Conservation (phyloP, 257 asterid species). For the Scutellaria baicalensis region DNA sequence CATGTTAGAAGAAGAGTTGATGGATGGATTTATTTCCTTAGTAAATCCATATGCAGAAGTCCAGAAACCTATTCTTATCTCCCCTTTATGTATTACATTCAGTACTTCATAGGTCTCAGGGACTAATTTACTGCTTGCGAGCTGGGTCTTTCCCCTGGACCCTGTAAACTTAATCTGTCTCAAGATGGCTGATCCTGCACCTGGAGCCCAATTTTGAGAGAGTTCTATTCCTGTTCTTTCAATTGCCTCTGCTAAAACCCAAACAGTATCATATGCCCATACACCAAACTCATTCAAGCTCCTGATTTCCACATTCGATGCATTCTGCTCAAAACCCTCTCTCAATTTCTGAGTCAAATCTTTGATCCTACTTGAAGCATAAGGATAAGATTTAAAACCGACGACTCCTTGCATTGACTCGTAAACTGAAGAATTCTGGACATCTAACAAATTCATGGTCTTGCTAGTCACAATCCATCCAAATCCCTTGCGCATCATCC, state of each 20-base stretch:
- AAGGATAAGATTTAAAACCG: constrained; percentile 30
- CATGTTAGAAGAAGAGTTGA: not conserved
- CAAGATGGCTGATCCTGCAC: constrained; percentile 7
- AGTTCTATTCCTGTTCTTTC: constrained; percentile 4
- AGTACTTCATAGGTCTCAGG: constrained; percentile 23
- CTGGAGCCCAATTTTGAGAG: not conserved
- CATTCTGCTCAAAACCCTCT: constrained; percentile 15
- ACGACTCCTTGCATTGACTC: constrained; percentile 33
- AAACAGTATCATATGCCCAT: constrained; percentile 39
- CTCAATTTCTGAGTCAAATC: constrained; percentile 25
- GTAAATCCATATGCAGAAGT: constrained; percentile 20
- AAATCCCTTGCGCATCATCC: constrained; percentile 34
- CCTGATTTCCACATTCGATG: constrained; percentile 4
- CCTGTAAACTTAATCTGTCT: constrained; percentile 20
- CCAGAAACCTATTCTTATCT: constrained; percentile 37
- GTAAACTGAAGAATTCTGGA: constrained; percentile 16
- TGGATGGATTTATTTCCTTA: constrained; percentile 1
- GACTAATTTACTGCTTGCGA: constrained; percentile 19
- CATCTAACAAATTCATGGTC: constrained; percentile 26
- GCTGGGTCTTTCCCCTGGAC: constrained; percentile 20
- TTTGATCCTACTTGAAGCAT: constrained; percentile 19
- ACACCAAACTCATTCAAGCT: constrained; percentile 19
- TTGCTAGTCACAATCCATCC: constrained; percentile 42
- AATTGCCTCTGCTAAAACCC: constrained; percentile 31
- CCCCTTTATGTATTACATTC: constrained; percentile 32